These are phyloP conservation scores for Exutisphaerella laricina DNA, from an alignment of 2,329 filamentous ascomycete species.

Conservation along the genomic window DNA sequence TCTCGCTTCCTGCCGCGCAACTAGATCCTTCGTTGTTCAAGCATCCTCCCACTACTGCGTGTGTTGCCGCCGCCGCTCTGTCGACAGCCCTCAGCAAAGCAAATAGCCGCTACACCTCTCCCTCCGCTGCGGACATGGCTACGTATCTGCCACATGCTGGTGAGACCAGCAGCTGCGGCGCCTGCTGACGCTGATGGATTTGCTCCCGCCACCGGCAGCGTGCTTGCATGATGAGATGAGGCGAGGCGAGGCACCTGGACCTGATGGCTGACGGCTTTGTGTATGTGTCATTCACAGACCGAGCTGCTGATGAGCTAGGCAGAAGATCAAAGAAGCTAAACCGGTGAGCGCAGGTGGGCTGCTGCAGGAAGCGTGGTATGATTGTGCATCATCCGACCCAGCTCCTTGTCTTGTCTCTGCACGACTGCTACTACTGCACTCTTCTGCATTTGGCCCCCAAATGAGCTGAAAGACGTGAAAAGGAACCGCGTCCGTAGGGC, in stretches of 20 bases:
- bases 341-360: slow-evolving; percentile 3
- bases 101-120: no score
- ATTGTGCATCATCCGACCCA: slow-evolving; percentile 4
- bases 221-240: slow-evolving; percentile 4
- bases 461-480: slow-evolving; percentile 3
- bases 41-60: no score
- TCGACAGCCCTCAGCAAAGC: no score
- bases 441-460: background rate
- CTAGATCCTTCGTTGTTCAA: no score
- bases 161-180: background rate
- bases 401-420: background rate
- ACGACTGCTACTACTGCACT: background rate
- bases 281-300: slow-evolving; percentile 2
- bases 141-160: background rate
- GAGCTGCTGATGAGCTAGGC: slow-evolving; percentile 1
- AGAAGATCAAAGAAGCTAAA: slow-evolving; percentile 4
- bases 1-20: no score
- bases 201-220: background rate
- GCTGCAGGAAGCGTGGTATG: slow-evolving; percentile 3
- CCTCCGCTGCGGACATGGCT: no score
- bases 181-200: no score
- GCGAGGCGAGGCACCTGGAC: slow-evolving; percentile 1
- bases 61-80: no score
- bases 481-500: background rate
- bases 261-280: no score